Evolutionary conservation across 345 rosid genomes (phyloP).

Genomic region (Hypericum perforatum): DNA sequence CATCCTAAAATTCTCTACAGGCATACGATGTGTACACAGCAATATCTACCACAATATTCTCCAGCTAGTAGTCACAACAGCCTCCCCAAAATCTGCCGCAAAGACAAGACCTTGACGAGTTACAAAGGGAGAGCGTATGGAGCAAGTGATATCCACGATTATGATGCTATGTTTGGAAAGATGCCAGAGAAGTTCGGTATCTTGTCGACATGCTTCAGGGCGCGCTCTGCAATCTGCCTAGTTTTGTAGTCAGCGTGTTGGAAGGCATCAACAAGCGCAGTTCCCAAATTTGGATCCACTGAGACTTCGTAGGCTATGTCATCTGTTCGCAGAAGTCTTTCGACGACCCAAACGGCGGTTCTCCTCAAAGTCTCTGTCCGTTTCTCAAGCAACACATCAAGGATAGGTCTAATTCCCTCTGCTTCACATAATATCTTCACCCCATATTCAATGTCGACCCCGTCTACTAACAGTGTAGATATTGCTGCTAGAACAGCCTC

Average conservation of each 20-base stretch:
- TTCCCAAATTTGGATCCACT: constrained; percentile 60
- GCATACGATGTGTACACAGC: constrained; percentile 19
- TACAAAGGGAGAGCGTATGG: constrained; percentile 4
- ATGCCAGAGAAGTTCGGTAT: constrained; percentile 93
- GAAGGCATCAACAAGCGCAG: constrained; percentile 88
- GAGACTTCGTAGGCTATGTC: constrained; percentile 68
- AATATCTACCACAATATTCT: constrained; percentile 16
- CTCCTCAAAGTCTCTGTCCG: constrained; percentile 58
- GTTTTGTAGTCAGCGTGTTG: constrained; percentile 83
- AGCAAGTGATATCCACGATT: constrained; percentile 10
- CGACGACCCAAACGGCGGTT: constrained; percentile 80
- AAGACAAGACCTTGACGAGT: constrained; percentile 10
- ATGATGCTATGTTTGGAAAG: constrained; percentile 53
- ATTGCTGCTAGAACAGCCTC: constrained; percentile 85
- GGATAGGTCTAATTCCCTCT: constrained; percentile 60
- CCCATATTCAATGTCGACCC: constrained; percentile 63
- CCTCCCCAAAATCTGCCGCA: constrained; percentile 8
- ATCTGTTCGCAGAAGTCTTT: constrained; percentile 70
- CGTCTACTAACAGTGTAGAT: constrained; percentile 76
- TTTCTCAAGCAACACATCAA: constrained; percentile 61
- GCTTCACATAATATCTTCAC: constrained; percentile 48
- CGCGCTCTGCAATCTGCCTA: constrained; percentile 79
- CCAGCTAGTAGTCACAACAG: constrained; percentile 14
- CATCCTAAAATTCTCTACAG: constrained; percentile 16
- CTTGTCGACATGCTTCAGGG: constrained; percentile 75